phyloP scores from a whole-genome alignment of 108 stramenopile genomes.

The Skeletonema menzelii region DNA sequence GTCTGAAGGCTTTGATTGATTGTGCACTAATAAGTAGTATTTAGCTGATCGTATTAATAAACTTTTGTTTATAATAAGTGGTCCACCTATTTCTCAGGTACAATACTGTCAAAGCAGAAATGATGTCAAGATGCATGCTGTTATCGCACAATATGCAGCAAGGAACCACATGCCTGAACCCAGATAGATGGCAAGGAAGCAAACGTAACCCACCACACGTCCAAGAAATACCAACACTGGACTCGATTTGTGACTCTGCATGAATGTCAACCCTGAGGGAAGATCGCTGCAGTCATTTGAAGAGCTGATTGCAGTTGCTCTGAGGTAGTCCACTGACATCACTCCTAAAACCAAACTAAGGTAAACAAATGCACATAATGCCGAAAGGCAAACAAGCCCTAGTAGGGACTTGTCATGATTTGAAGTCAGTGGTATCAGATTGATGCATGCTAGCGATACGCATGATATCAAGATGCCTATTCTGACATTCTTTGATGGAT shows the following conservation, averaged over 20 bases:
- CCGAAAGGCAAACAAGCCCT: conserved; percentile 12
- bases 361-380: not conserved
- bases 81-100: too few relatives aligned
- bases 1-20: not conserved
- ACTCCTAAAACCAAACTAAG: not conserved
- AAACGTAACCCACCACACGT: conserved; percentile 5
- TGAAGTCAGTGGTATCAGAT: conserved; percentile 6
- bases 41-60: not conserved
- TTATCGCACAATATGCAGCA: not conserved
- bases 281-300: conserved; percentile 5
- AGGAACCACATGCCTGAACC: not conserved
- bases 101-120: not conserved
- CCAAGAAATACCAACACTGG: conserved; percentile 1
- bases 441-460: conserved; percentile 11
- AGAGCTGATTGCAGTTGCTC: not conserved
- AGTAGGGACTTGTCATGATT: conserved; percentile 12
- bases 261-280: conserved; percentile 8
- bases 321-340: not conserved
- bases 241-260: conserved; percentile 7
- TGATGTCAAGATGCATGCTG: conserved; percentile 1
- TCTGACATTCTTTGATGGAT: conserved; percentile 46
- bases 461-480: conserved; percentile 39
- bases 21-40: not conserved
- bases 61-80: not conserved
- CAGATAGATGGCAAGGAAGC: not conserved